Percentiles rank a stretch among this genome's conserved stretches.
Evolutionary conservation across 768 basidiomycete genomes (phyloP).

Genomic region (Pleurotus sapidus): DNA sequence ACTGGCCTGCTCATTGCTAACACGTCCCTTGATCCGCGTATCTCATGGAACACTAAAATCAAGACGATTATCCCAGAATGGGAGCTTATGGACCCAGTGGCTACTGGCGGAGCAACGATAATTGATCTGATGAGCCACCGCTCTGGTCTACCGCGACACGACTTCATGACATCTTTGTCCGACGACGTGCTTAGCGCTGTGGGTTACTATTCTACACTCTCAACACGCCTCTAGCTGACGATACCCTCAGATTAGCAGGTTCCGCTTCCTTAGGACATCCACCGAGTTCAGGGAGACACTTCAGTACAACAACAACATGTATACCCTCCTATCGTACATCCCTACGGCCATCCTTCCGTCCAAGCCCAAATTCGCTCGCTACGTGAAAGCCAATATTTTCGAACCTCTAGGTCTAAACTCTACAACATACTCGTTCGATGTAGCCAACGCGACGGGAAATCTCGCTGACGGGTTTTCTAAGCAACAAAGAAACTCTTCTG

Average conservation of each 20-base stretch:
- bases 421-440: conserved; percentile 25
- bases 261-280: conserved; percentile 19
- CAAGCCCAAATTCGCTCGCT: conserved; percentile 16
- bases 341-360: conserved; percentile 15
- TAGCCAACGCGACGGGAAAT: conserved; percentile 20
- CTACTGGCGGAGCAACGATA: conserved; percentile 15
- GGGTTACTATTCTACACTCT: not conserved
- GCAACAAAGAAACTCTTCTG: conserved; percentile 14
- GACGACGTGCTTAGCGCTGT: not conserved
- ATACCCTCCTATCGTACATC: conserved; percentile 21
- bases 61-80: conserved; percentile 19
- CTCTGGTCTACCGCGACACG: conserved; percentile 22
- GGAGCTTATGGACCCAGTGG: conserved; percentile 20
- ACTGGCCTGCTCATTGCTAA: conserved; percentile 25
- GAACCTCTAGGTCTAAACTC: conserved; percentile 21
- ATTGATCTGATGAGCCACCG: conserved; percentile 25
- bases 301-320: conserved; percentile 26
- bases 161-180: not conserved
- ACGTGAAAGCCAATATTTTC: conserved; percentile 25
- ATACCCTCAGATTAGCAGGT: conserved; percentile 12
- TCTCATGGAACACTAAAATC: conserved; percentile 21
- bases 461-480: conserved; percentile 21
- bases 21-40: conserved; percentile 14
- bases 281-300: conserved; percentile 21
- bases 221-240: not conserved